Evolutionary conservation across 1,284 basidiomycete genomes (phyloP), one percentile per base, ranked within the genome.

Genomic region (Tetrapyrgos nigripes): DNA sequence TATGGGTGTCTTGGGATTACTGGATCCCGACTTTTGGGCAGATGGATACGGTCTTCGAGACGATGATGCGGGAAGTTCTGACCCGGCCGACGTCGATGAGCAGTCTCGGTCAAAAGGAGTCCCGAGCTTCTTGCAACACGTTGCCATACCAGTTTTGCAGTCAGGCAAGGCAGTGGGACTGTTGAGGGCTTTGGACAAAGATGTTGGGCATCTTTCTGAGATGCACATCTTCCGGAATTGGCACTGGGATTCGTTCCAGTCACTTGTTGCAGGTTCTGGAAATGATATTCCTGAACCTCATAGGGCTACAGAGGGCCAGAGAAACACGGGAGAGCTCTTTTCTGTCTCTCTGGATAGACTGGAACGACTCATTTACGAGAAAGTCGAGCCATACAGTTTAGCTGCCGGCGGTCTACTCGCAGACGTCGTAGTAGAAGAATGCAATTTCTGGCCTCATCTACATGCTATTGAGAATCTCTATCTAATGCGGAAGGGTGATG

Each of bases 121-220:
- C 14, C 89, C 91, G 0, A 68, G 74, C 31, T 91, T 91, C 66
- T 73, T 93, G 60, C 74, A 78, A 37, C 83, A 84, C 47, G 76
- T 88, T 13, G 84, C 86, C 4, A 79, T 80, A 23, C 75, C 79
- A 4, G 74, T 94, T 1, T 73, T 95, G 14, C 82, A 84, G 28
- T 86, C 91, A 0, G 93, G 93, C 5, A 95, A 95, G 70, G 87
- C 91, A 0, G 81, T 89, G 11, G 93, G 93, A 1, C 76, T 96
- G 37, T 76, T 94, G 27, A 70, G 78, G 55, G 79, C 76, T 3
- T 71, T 82, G 48, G 79, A 77, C 29, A 64, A 74, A 11, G 55
- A 58, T 21, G 26, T 57, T n/a, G 43, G 19, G 17, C 37, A 29
- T 19, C 60, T 65, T 31, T 67, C 69, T 46, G 67, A 62, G 14